These are phyloP conservation scores for Mucor sp. DNA, from an alignment of 371 early-diverging fungal genomes.

Conservation along the genomic window DNA sequence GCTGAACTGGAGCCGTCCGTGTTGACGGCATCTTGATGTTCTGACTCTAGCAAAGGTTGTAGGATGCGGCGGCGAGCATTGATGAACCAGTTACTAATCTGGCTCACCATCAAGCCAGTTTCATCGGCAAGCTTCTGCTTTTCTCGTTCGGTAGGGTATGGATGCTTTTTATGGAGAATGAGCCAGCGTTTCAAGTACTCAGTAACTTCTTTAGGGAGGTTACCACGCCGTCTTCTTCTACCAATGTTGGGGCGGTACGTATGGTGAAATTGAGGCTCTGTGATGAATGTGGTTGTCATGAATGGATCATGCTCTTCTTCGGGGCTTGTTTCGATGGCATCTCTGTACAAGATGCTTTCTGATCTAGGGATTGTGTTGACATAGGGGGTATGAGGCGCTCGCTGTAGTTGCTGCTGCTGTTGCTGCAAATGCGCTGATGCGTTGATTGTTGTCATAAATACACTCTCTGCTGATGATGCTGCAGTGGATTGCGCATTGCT, in stretches of 20 bases:
- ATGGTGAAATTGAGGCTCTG: conserved; percentile 14
- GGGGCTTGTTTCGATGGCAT: background rate
- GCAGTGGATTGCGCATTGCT: background rate
- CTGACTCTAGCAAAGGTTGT: conserved; percentile 52
- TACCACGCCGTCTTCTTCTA: conserved; percentile 56
- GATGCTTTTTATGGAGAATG: conserved; percentile 74
- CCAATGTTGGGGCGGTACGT: conserved; percentile 10
- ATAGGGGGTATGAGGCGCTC: background rate
- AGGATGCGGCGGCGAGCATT: conserved; percentile 79
- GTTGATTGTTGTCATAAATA: background rate
- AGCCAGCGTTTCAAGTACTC: conserved; percentile 75
- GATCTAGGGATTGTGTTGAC: background rate
- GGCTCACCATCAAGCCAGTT: conserved; percentile 72
- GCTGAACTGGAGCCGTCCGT: background rate
- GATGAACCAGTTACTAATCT: conserved; percentile 92
- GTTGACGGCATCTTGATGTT: conserved; percentile 10
- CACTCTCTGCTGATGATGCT: background rate
- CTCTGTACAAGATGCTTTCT: background rate
- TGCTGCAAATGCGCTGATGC: background rate
- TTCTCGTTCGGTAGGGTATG: conserved; percentile 83
- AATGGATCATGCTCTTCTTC: background rate
- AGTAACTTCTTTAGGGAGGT: conserved; percentile 67
- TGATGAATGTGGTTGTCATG: conserved; percentile 11
- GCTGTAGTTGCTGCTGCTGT: background rate
- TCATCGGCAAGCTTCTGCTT: conserved; percentile 66